Percentiles rank a stretch among this genome's conserved stretches.
phyloP scores from a whole-genome alignment of 192 early-diverging fungal genomes.

The Coemansia sp. region DNA sequence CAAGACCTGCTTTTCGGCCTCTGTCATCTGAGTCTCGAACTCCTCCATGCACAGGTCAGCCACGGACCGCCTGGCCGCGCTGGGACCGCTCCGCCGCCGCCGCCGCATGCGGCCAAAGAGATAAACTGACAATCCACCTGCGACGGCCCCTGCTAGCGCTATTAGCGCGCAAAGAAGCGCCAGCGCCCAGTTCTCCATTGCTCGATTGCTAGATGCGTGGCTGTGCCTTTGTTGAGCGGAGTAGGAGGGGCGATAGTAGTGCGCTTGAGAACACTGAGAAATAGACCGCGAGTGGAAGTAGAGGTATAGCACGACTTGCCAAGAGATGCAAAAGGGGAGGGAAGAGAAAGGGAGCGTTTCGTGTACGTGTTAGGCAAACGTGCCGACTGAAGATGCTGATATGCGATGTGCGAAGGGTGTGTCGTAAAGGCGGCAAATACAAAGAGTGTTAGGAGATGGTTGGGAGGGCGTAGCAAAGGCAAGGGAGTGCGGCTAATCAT shows the following conservation, averaged over 20 bases:
- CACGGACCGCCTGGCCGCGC: background rate
- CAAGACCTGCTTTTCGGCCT: slow-evolving; percentile 30
- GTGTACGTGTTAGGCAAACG: background rate
- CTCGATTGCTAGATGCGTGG: background rate
- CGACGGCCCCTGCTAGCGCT: background rate
- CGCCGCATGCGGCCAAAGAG: background rate
- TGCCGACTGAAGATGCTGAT: background rate
- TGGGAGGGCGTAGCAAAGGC: background rate
- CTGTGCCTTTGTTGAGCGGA: background rate
- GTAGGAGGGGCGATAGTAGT: background rate
- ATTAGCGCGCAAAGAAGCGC: slow-evolving; percentile 10
- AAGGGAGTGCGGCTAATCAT: background rate
- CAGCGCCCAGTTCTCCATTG: slow-evolving; percentile 22
- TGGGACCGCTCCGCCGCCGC: background rate
- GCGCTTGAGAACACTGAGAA: no score
- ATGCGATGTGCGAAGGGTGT: background rate
- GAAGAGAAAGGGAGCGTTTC: background rate
- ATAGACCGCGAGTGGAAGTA: background rate
- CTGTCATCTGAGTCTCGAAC: slow-evolving; percentile 31
- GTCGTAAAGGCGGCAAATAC: background rate
- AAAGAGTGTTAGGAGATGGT: slow-evolving; percentile 1
- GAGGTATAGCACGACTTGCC: background rate
- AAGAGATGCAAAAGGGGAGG: background rate
- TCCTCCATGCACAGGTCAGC: slow-evolving; percentile 16
- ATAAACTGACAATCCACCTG: slow-evolving; percentile 5